A percentile compares a stretch with the other conserved stretches of the same genome.
Evolutionary conservation across 495 filamentous ascomycete species (phyloP).

Genomic region (Penicillium canescens): DNA sequence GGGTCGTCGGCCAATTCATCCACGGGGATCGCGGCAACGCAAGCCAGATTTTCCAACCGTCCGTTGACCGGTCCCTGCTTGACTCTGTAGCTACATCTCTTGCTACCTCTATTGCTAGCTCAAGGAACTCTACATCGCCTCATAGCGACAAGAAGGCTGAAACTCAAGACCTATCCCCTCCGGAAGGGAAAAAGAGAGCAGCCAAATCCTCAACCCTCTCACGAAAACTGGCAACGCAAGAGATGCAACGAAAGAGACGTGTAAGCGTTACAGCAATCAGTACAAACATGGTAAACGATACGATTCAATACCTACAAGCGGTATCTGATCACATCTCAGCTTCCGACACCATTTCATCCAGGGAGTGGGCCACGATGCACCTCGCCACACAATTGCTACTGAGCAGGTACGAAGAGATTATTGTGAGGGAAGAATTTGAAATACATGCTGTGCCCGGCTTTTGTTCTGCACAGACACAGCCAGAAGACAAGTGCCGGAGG

Average conservation of each 20-base stretch:
- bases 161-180: not conserved
- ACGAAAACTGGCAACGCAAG: not conserved
- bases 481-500: not conserved
- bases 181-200: not conserved
- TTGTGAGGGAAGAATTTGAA: not conserved
- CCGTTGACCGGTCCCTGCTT: not conserved
- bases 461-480: not conserved
- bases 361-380: not conserved
- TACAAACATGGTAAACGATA: not conserved
- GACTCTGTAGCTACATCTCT: not conserved
- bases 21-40: not conserved
- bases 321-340: not conserved
- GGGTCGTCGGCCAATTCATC: not conserved
- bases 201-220: not conserved
- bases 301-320: constrained; percentile 4
- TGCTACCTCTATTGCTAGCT: not conserved
- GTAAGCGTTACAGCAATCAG: not conserved
- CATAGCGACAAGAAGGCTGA: not conserved
- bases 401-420: not conserved
- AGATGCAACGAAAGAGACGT: not conserved
- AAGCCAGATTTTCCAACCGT: not conserved
- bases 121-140: not conserved
- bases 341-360: not conserved
- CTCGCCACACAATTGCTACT: not conserved
- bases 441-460: not conserved